Percentiles rank a stretch among this genome's conserved stretches.
Evolutionary conservation across 1,284 basidiomycete genomes (phyloP).

Genomic region (Xanthoconium separans): DNA sequence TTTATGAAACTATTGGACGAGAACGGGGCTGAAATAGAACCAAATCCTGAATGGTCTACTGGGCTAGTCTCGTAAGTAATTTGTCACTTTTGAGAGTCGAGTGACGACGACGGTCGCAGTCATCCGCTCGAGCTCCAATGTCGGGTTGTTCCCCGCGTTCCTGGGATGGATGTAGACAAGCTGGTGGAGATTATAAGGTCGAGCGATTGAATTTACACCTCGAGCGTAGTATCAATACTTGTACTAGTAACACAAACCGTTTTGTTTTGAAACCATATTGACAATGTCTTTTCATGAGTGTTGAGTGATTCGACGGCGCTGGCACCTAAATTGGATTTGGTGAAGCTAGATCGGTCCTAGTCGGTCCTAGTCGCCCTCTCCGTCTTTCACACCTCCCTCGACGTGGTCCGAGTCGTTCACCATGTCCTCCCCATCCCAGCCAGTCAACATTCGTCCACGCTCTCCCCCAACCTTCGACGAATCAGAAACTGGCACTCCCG

Average conservation of each 20-base stretch:
- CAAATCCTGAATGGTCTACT: slow-evolving; percentile 28
- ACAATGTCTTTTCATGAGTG: too few relatives aligned
- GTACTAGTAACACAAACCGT: too few relatives aligned
- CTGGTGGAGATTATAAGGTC: slow-evolving; percentile 16
- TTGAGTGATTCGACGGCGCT: too few relatives aligned
- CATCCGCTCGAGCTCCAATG: slow-evolving; percentile 32
- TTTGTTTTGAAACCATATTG: too few relatives aligned
- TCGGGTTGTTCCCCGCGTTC: slow-evolving; percentile 26
- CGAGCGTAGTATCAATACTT: too few relatives aligned
- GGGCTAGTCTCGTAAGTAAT: slow-evolving; percentile 31
- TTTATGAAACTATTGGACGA: slow-evolving; percentile 30
- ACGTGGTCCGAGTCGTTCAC: too few relatives aligned
- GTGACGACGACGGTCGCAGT: slow-evolving; percentile 12
- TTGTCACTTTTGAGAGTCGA: not conserved
- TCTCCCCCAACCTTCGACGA: slow-evolving; percentile 29
- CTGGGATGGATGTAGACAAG: slow-evolving; percentile 12
- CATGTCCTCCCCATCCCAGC: slow-evolving; percentile 61
- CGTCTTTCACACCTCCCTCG: not conserved
- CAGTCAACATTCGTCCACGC: slow-evolving; percentile 52
- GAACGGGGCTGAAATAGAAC: slow-evolving; percentile 27
- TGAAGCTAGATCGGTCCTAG: too few relatives aligned
- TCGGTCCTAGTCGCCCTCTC: too few relatives aligned
- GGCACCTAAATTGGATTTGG: too few relatives aligned
- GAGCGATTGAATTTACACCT: not conserved
- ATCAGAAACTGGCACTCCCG: slow-evolving; percentile 37